Evolutionary conservation across 1,139 yeast genomes (phyloP).

Genomic region (Yamadazyma atmosphaerica): DNA sequence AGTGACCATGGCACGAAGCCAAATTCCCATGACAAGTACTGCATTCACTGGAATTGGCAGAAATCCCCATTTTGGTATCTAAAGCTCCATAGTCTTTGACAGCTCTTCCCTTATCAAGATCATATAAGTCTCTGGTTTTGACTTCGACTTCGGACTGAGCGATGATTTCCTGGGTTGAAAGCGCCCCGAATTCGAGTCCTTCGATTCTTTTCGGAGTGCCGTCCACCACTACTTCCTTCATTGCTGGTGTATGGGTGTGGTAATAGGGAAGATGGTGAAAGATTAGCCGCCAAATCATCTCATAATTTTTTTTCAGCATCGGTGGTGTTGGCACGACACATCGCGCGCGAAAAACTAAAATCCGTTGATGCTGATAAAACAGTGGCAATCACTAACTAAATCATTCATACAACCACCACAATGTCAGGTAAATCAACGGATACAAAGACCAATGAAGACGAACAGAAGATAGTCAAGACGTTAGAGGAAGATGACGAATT

Average conservation of each 20-base stretch:
- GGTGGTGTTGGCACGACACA: no score
- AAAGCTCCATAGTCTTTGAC: slow-evolving; percentile 86
- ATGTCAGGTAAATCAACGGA: no score
- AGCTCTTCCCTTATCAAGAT: slow-evolving; percentile 76
- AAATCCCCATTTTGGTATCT: slow-evolving; percentile 92
- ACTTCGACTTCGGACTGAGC: slow-evolving; percentile 96
- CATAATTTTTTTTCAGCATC: not conserved
- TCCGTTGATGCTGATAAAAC: no score
- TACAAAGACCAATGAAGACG: no score
- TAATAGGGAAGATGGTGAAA: not conserved
- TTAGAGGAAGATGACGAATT: slow-evolving; percentile 93
- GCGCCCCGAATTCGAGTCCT: slow-evolving; percentile 90
- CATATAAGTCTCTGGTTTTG: slow-evolving; percentile 87
- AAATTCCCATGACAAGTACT: slow-evolving; percentile 88
- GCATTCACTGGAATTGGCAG: slow-evolving; percentile 82
- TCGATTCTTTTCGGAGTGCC: slow-evolving; percentile 87
- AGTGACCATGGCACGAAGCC: slow-evolving; percentile 97
- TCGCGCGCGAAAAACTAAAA: no score
- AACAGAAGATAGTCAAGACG: slow-evolving; percentile 51
- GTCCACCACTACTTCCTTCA: slow-evolving; percentile 79
- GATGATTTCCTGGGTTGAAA: slow-evolving; percentile 85
- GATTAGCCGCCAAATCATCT: not conserved
- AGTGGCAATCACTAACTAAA: not conserved
- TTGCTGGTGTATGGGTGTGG: slow-evolving; percentile 18
- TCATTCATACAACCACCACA: not conserved